These are phyloP conservation scores for Magnusiomyces paraingens DNA, from an alignment of 1,139 yeast genomes.

Conservation along the genomic window DNA sequence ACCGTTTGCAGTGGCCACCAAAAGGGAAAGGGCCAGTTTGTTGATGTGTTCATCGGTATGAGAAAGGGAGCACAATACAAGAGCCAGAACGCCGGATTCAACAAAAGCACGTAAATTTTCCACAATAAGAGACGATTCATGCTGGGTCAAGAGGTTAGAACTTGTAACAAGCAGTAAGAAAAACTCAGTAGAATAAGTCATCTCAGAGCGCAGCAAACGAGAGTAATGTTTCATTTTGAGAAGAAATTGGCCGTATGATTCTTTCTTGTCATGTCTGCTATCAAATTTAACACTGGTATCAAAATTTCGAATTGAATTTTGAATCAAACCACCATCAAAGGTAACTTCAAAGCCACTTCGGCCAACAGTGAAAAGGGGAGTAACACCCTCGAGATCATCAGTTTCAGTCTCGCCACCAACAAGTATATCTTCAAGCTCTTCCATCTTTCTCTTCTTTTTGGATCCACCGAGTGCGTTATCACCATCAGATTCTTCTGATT, in stretches of 20 bases:
- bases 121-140: constrained; percentile 17
- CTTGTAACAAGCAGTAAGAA: constrained; percentile 28
- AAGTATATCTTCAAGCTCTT: constrained; percentile 1
- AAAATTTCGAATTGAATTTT: constrained; percentile 43
- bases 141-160: constrained; percentile 25
- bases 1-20: constrained; percentile 10
- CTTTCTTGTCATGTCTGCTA: background rate
- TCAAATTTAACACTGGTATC: constrained; percentile 20
- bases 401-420: background rate
- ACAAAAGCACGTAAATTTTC: constrained; percentile 54
- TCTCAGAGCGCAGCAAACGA: constrained; percentile 12
- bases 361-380: constrained; percentile 2
- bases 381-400: constrained; percentile 1
- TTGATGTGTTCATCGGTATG: constrained; percentile 6
- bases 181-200: constrained; percentile 29
- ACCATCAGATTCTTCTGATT: background rate
- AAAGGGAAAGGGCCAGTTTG: constrained; percentile 8
- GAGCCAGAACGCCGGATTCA: constrained; percentile 53
- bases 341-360: constrained; percentile 44
- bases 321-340: constrained; percentile 47
- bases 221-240: constrained; percentile 10
- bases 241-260: constrained; percentile 1
- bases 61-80: constrained; percentile 46
- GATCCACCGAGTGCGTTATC: background rate
- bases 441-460: constrained; percentile 5